Evolutionary conservation across 768 basidiomycete species (phyloP).

Genomic region (Boletus barrowsii): DNA sequence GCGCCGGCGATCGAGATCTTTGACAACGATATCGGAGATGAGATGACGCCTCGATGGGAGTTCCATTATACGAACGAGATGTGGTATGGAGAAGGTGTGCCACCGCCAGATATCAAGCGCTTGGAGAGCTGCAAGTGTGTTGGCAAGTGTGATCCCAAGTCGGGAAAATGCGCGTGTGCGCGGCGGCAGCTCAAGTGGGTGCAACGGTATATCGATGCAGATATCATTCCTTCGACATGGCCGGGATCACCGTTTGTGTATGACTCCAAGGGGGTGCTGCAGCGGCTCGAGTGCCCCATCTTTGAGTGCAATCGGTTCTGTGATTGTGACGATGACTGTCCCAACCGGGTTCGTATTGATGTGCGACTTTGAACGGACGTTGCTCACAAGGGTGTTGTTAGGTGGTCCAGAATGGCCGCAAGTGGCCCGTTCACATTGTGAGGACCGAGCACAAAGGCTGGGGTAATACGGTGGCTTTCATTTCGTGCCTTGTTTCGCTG

Average conservation of each 20-base stretch:
- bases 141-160: slow-evolving; percentile 72
- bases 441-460: slow-evolving; percentile 81
- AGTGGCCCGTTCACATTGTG: slow-evolving; percentile 55
- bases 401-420: slow-evolving; percentile 84
- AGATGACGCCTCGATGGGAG: slow-evolving; percentile 77
- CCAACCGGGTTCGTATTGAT: slow-evolving; percentile 57
- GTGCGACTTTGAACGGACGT: background rate
- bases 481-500: background rate
- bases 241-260: slow-evolving; percentile 63
- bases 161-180: slow-evolving; percentile 70
- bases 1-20: slow-evolving; percentile 64
- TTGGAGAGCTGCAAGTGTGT: slow-evolving; percentile 71
- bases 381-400: slow-evolving; percentile 25
- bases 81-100: slow-evolving; percentile 69
- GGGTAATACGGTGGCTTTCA: slow-evolving; percentile 48
- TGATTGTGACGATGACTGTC: slow-evolving; percentile 75
- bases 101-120: slow-evolving; percentile 55
- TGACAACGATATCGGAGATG: slow-evolving; percentile 63
- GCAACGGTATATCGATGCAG: slow-evolving; percentile 16
- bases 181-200: slow-evolving; percentile 47
- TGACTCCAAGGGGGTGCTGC: slow-evolving; percentile 56
- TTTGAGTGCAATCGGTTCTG: slow-evolving; percentile 88
- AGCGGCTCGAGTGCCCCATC: slow-evolving; percentile 53
- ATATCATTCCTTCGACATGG: slow-evolving; percentile 30
- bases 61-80: slow-evolving; percentile 85